Base-by-base conservation (phyloP, 176 grass and related monocot species). In the Elymus sibiricus region DNA sequence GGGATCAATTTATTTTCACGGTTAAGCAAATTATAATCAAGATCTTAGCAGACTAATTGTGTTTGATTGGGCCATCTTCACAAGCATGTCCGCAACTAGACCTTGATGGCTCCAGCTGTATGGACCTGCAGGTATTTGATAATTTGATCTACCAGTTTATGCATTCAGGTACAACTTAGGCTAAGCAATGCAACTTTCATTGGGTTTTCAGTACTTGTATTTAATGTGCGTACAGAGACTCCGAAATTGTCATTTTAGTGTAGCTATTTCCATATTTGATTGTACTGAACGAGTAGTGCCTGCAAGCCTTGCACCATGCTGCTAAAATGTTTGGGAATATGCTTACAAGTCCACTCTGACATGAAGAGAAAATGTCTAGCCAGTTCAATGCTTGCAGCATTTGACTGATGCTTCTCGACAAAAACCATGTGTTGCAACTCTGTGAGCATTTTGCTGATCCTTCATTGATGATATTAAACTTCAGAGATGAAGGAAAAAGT, bases 401-500 rank as follows among this genome's bases (percentile, higher is more conserved):
- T 98, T 76, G 93, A 95, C 82, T 95, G 91, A 71, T 95, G 95
- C 83, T 98, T 98, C 84, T 95, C 95, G 9, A 88, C 87, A 60
- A 87, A 92, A 83, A 93, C 76, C 74, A 88, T 70, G 58, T 98
- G 67, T 64, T 80, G 29, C 93, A 95, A 80, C 89, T 95, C 46
- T 91, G 61, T 2, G 93, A 92, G 16, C 83, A 95, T 60, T 95
- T 92, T 79, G 39, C 81, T 28, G 91, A 90, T 64, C 92, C 87
- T 88, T 92, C 91, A 40, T 79, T 93, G 60, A 93, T 98, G 91
- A 83, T 95, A 26, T 72, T 93, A 19, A 98, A 98, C 85, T 95
- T 98, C 77, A 80, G 89, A n/a, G n/a, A 81, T 74, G 89, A 95
- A 84, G 80, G 83, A 22, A 89, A 84, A 75, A 85, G 89, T 84